Percentiles rank a stretch among this genome's conserved stretches.
phyloP scores from a whole-genome alignment of 169 alveolate genomes.

The Plasmodium falciparum region DNA sequence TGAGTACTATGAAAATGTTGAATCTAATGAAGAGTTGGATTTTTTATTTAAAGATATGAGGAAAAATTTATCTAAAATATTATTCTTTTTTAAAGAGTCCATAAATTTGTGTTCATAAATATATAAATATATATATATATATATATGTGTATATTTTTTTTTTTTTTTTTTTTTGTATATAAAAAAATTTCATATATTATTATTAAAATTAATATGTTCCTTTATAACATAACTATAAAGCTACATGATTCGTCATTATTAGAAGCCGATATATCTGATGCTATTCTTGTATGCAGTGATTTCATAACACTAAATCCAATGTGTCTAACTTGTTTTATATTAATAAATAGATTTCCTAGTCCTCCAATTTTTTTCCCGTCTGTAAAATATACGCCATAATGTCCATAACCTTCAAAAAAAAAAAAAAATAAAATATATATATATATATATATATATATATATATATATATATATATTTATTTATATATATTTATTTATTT shows the following conservation, averaged over 20 bases:
- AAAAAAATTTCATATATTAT: no score
- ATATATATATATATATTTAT: no score
- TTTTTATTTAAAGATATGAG: constrained; percentile 53
- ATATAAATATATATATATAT: no score
- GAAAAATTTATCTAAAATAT: constrained; percentile 37
- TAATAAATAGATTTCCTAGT: constrained; percentile 51
- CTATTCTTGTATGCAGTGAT: constrained; percentile 32
- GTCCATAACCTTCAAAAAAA: constrained; percentile 30
- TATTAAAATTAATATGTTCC: neutral
- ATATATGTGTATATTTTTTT: no score
- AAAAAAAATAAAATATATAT: no score
- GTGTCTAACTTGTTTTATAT: constrained; percentile 66
- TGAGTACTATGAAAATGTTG: neutral
- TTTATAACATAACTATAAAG: constrained; percentile 38
- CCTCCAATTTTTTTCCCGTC: constrained; percentile 71
- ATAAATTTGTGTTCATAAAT: neutral
- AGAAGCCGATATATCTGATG: constrained; percentile 59
- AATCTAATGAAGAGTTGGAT: constrained; percentile 7
- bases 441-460: no score
- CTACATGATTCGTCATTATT: constrained; percentile 71
- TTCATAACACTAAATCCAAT: constrained; percentile 68
- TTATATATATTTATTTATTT: no score
- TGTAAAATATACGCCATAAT: constrained; percentile 67
- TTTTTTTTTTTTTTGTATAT: no score
- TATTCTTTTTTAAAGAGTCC: constrained; percentile 48